Conservation (phyloP, 768 basidiomycete species). For the Termitomyces sp. region DNA sequence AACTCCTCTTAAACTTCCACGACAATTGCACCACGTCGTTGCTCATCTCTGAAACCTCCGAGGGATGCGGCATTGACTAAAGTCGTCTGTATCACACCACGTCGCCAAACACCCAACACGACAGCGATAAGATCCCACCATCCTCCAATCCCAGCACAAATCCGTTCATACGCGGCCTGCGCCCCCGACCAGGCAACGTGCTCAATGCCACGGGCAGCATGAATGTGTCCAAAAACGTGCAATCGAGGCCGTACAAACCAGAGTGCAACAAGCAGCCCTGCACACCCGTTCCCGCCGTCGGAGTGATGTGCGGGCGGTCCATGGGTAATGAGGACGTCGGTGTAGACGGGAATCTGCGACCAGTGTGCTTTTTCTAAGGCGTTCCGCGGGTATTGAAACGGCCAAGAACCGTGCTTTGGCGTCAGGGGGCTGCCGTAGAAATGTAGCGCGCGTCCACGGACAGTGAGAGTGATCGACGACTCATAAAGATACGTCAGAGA, state of each 20-base stretch:
- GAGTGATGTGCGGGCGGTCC: constrained; percentile 38
- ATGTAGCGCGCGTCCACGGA: constrained; percentile 29
- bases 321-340: constrained; percentile 43
- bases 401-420: constrained; percentile 32
- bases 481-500: constrained; percentile 38
- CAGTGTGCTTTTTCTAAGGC: constrained; percentile 19
- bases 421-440: constrained; percentile 41
- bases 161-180: constrained; percentile 29
- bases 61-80: constrained; percentile 34
- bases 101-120: constrained; percentile 16
- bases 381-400: constrained; percentile 36
- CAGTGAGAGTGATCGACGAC: constrained; percentile 22
- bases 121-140: constrained; percentile 16
- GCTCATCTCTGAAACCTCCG: constrained; percentile 21
- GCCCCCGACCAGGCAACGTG: constrained; percentile 29
- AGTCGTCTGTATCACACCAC: constrained; percentile 19
- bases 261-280: constrained; percentile 28
- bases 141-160: constrained; percentile 18
- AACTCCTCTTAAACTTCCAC: constrained; percentile 18
- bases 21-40: constrained; percentile 26
- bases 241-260: constrained; percentile 34
- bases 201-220: constrained; percentile 34
- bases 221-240: constrained; percentile 45
- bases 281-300: constrained; percentile 31
- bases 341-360: constrained; percentile 26